Percentiles rank a stretch among this genome's conserved stretches.
Conservation (phyloP, 768 basidiomycete species). For the Trametes gibbosa region DNA sequence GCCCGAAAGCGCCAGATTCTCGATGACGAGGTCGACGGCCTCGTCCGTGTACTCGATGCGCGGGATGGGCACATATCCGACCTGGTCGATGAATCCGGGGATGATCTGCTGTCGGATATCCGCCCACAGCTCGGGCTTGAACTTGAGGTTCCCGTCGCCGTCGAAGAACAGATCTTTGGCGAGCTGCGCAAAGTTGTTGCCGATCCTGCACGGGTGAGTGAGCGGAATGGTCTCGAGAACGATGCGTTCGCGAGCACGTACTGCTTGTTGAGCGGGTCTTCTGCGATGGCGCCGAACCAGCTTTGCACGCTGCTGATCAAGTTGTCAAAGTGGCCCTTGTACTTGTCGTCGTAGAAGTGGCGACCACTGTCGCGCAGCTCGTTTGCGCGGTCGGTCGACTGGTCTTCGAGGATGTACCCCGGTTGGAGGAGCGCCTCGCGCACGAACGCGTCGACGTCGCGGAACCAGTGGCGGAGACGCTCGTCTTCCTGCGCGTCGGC, state of each 20-base stretch:
- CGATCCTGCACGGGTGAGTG: slow-evolving; percentile 64
- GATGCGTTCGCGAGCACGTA: not conserved
- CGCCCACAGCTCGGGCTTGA: slow-evolving; percentile 80
- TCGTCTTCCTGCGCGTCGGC: slow-evolving; percentile 74
- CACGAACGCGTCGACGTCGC: slow-evolving; percentile 55
- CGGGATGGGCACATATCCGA: slow-evolving; percentile 89
- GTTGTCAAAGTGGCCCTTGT: slow-evolving; percentile 76
- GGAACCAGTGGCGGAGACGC: slow-evolving; percentile 74
- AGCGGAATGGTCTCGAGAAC: too few species aligned
- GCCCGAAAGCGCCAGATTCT: slow-evolving; percentile 87
- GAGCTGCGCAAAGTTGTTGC: slow-evolving; percentile 76
- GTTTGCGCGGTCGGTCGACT: slow-evolving; percentile 60
- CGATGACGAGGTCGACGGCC: slow-evolving; percentile 81
- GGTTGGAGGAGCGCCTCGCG: slow-evolving; percentile 74
- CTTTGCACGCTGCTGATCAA: slow-evolving; percentile 63
- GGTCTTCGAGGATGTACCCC: slow-evolving; percentile 80
- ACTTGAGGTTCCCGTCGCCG: slow-evolving; percentile 76
- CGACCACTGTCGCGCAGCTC: slow-evolving; percentile 69
- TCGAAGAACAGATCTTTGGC: slow-evolving; percentile 81
- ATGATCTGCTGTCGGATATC: slow-evolving; percentile 83
- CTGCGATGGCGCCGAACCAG: slow-evolving; percentile 82
- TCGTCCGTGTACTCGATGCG: slow-evolving; percentile 93
- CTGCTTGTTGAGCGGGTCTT: slow-evolving; percentile 78
- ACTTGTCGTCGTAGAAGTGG: slow-evolving; percentile 73
- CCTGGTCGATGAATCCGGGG: slow-evolving; percentile 72